Base-by-base conservation (phyloP, 805 yeast genomes). In the Candida taoyuanica region DNA sequence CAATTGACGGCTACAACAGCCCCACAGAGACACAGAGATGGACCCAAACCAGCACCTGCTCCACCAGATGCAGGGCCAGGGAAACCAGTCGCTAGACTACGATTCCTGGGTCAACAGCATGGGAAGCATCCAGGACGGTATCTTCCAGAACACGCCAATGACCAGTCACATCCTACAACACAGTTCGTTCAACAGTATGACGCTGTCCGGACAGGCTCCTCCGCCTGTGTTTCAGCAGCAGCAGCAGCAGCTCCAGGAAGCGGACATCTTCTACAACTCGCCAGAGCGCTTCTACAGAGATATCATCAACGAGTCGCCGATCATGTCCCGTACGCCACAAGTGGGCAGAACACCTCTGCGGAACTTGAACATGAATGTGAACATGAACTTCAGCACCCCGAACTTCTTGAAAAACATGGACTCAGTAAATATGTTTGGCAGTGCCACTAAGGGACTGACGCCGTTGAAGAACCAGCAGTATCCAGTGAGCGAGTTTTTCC, bases 271-370 rank as follows among this genome's bases (percentile, higher is more conserved):
- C 25, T 49, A 48, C 40, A 46, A 55, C 35, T 52, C 59, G 0
- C 59, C 59, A 4, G 56, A 52, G 26, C 34, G 56, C 13, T 53
- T 55, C 30, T 55, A 53, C 32, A 47, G 54, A 24, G 58, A 53
- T 19, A 33, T 53, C 31, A 50, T 53, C 26, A 48, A 53, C 26
- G 58, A 52, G 31, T 55, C 58, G 1, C 58, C 59, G 4, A 43
- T 49, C 9, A 28, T 50, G 13, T 36, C 44, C 3, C 46, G 52
- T 25, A 51, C 59, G 1, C 56, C 56, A 1, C 50, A 46, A 18
- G 33, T 42, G 17, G 56, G 56, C 20, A 48, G 56, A 31, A 53
- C 59, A 2, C 59, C 59, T 3, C 35, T 55, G 39, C 52, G 48
- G 28, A 35, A 40, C 23, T 4, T 48, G 20, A 46, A 40, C 36